These are phyloP conservation scores for Pelargonium cotyledonis DNA, from an alignment of 441 rosid genomes.

Conservation along the genomic window DNA sequence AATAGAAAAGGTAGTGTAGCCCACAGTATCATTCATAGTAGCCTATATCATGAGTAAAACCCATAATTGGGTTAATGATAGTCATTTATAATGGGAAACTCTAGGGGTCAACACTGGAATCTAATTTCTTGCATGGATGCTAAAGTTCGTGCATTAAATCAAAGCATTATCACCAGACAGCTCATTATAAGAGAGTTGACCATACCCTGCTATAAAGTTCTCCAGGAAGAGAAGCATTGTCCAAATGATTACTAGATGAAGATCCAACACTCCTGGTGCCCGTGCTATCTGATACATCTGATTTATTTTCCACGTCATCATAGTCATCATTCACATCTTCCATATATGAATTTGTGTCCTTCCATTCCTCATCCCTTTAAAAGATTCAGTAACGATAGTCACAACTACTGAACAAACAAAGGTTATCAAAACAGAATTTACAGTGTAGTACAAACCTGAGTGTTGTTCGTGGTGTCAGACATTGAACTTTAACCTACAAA, in stretches of 20 bases:
- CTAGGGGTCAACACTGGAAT: not conserved
- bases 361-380: conserved; percentile 37
- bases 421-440: not conserved
- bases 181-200: conserved; percentile 3
- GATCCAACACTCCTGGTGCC: conserved; percentile 22
- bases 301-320: conserved; percentile 26
- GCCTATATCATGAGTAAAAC: not conserved
- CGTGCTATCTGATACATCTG: conserved; percentile 32
- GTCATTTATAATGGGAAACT: not conserved
- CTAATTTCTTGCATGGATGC: not conserved
- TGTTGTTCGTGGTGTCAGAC: conserved; percentile 44
- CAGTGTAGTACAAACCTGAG: conserved; percentile 32
- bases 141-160: conserved; percentile 2
- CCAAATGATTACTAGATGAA: conserved; percentile 29
- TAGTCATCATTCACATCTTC: conserved; percentile 23
- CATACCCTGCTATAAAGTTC: conserved; percentile 32
- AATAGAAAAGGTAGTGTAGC: not conserved
- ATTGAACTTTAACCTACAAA: conserved; percentile 47
- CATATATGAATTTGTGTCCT: conserved; percentile 25
- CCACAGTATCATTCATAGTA: not conserved
- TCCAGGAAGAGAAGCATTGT: conserved; percentile 22
- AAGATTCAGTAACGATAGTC: not conserved
- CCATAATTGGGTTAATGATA: not conserved
- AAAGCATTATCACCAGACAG: not conserved
- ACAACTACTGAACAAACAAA: conserved; percentile 4